Evolutionary conservation across 2,329 filamentous ascomycete species (phyloP).

Genomic region (Coniochaeta sp.): DNA sequence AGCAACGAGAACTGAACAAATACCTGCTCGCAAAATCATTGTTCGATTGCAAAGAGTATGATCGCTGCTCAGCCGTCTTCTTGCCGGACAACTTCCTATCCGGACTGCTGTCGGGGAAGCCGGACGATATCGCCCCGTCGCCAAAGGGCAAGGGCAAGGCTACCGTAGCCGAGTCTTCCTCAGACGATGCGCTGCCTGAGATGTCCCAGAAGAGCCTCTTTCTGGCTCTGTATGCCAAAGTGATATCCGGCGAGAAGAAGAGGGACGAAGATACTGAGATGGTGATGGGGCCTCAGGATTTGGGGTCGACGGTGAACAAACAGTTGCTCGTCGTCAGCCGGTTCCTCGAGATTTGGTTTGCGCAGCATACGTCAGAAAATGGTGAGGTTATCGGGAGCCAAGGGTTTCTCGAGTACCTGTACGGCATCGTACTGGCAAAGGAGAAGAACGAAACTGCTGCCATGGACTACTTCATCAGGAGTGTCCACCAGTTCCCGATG

Average conservation of each 20-base stretch:
- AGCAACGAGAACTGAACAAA: constrained; percentile 71
- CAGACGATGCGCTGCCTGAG: constrained; percentile 33
- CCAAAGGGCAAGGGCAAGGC: constrained; percentile 51
- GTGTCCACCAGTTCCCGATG: constrained; percentile 84
- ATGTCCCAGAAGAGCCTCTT: constrained; percentile 91
- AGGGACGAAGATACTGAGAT: constrained; percentile 97
- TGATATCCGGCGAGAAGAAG: constrained; percentile 88
- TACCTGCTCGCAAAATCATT: constrained; percentile 89
- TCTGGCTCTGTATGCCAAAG: constrained; percentile 84
- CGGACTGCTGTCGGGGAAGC: constrained; percentile 48
- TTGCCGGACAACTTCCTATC: constrained; percentile 73
- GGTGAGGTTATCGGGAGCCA: constrained; percentile 59
- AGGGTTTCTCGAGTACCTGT: constrained; percentile 92
- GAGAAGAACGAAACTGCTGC: constrained; percentile 85
- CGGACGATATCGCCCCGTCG: constrained; percentile 24
- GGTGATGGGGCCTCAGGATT: constrained; percentile 89
- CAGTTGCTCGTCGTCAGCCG: constrained; percentile 71
- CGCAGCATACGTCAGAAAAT: constrained; percentile 51
- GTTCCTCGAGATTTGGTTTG: constrained; percentile 76
- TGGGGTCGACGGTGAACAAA: constrained; percentile 76
- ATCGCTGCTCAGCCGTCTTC: constrained; percentile 86
- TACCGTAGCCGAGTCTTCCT: constrained; percentile 15
- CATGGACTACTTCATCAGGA: constrained; percentile 78
- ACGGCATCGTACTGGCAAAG: constrained; percentile 83
- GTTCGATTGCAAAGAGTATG: constrained; percentile 92